Evolutionary conservation across 345 rosid genomes (phyloP).

Genomic region (Moricandia moricandioides): DNA sequence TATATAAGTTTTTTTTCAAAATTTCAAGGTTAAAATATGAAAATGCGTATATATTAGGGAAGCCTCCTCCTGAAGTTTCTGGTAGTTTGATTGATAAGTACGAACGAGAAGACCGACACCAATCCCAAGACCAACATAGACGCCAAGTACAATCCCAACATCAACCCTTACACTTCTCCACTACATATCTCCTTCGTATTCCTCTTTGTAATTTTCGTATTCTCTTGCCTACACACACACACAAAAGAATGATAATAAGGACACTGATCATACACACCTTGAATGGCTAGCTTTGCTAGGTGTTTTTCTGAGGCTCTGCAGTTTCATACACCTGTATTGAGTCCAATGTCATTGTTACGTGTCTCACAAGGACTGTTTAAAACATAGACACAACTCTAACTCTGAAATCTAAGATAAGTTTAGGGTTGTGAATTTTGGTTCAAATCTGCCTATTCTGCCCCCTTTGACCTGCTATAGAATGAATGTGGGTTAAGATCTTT

Average conservation of each 20-base stretch:
- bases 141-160: conserved; percentile 83
- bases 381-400: no score
- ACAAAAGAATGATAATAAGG: not conserved
- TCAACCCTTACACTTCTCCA: conserved; percentile 48
- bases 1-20: conserved; percentile 11
- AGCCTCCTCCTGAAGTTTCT: conserved; percentile 69
- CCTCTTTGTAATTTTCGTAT: conserved; percentile 40
- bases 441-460: no score
- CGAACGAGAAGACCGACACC: conserved; percentile 81
- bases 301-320: no score
- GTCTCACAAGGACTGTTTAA: no score
- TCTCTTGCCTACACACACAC: conserved; percentile 40
- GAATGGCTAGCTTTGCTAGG: not conserved
- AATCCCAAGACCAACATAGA: conserved; percentile 73
- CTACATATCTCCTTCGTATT: conserved; percentile 38
- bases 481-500: no score
- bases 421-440: no score
- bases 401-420: no score
- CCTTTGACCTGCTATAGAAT: no score
- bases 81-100: conserved; percentile 65
- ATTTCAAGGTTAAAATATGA: not conserved
- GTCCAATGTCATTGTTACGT: no score
- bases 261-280: not conserved
- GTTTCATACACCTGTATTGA: no score
- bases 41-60: conserved; percentile 18